Conservation (phyloP, 2,329 filamentous ascomycete species). For the Macrophomina pseudophaseolina region DNA sequence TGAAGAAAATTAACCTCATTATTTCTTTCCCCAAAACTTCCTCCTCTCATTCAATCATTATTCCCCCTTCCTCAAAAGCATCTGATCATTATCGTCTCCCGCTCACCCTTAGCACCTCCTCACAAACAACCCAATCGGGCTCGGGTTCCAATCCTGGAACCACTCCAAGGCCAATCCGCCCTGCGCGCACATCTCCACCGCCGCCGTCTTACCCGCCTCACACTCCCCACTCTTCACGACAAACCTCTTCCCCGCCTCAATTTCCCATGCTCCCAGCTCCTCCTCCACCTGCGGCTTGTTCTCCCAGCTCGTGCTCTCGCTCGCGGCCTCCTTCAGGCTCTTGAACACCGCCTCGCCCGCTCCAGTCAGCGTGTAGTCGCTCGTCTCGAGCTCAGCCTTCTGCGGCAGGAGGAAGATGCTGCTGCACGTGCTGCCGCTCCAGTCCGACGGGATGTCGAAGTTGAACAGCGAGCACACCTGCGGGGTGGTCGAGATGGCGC, state of each 20-base stretch:
- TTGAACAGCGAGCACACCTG: constrained; percentile 49
- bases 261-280: constrained; percentile 50
- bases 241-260: constrained; percentile 62
- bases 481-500: constrained; percentile 33
- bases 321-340: constrained; percentile 54
- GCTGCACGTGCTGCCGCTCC: constrained; percentile 63
- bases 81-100: neutral
- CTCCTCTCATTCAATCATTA: neutral
- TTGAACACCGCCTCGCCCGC: constrained; percentile 60
- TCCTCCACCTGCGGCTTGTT: constrained; percentile 55
- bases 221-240: constrained; percentile 61
- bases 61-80: neutral
- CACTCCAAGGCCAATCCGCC: constrained; percentile 61
- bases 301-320: constrained; percentile 57
- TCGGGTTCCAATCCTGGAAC: constrained; percentile 68
- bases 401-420: constrained; percentile 69
- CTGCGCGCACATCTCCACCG: constrained; percentile 57
- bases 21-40: neutral
- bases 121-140: constrained; percentile 47
- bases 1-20: neutral
- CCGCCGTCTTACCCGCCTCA: constrained; percentile 57
- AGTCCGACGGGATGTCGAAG: constrained; percentile 50
- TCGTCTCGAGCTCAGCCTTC: constrained; percentile 63
- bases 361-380: constrained; percentile 51
- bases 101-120: constrained; percentile 16